Conservation (phyloP, 768 basidiomycete species). For the Melanogaster broomeanus region DNA sequence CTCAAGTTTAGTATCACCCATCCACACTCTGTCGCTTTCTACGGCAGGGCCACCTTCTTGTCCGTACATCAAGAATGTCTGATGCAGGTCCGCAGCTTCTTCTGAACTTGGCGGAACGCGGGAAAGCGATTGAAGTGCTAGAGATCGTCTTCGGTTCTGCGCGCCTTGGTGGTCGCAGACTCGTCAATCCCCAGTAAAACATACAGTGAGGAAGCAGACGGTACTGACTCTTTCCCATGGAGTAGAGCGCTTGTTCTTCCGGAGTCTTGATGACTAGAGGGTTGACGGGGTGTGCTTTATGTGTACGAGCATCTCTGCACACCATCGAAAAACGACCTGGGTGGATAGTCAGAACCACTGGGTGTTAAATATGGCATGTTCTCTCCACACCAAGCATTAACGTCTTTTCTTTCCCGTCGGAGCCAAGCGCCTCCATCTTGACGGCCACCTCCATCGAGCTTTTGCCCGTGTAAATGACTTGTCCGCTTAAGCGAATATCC, state of each 20-base stretch:
- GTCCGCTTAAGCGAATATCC: slow-evolving; percentile 75
- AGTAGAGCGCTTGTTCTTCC: slow-evolving; percentile 63
- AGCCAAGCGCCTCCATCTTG: slow-evolving; percentile 70
- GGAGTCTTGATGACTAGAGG: slow-evolving; percentile 56
- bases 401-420: slow-evolving; percentile 54
- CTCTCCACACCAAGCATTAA: slow-evolving; percentile 54
- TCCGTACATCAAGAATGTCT: slow-evolving; percentile 64
- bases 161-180: slow-evolving; percentile 44
- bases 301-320: slow-evolving; percentile 69
- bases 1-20: slow-evolving; percentile 73
- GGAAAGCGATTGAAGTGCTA: slow-evolving; percentile 59
- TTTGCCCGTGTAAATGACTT: slow-evolving; percentile 75
- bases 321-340: slow-evolving; percentile 93
- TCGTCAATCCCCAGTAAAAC: background rate
- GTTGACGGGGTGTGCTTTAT: slow-evolving; percentile 64
- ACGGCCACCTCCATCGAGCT: slow-evolving; percentile 88
- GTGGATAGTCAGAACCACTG: background rate
- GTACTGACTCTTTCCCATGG: slow-evolving; percentile 66
- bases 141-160: slow-evolving; percentile 56
- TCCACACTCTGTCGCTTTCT: slow-evolving; percentile 58
- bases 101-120: slow-evolving; percentile 72
- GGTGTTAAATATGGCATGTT: slow-evolving; percentile 1
- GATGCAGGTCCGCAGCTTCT: slow-evolving; percentile 70
- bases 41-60: slow-evolving; percentile 35
- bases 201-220: background rate